Conservation (phyloP, 345 rosid genomes). For the Psidium friedrichsthalianum region DNA sequence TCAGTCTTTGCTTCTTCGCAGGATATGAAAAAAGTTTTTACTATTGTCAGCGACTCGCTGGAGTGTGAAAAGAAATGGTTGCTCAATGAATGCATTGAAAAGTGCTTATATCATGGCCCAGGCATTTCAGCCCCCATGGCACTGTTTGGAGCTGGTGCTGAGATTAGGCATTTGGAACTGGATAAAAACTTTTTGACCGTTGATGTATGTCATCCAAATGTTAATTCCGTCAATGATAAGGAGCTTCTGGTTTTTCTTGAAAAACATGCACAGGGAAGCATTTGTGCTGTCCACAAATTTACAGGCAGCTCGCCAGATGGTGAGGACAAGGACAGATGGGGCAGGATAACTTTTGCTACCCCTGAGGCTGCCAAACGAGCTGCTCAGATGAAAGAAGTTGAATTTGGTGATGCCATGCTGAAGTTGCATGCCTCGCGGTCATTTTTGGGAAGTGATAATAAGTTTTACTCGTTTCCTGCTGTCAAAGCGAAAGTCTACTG, state of each 20-base stretch:
- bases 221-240: constrained; percentile 40
- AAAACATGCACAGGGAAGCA: constrained; percentile 36
- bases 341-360: constrained; percentile 64
- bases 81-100: constrained; percentile 66
- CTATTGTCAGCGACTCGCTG: constrained; percentile 38
- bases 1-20: constrained; percentile 39
- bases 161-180: constrained; percentile 82
- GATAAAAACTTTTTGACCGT: constrained; percentile 53
- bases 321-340: constrained; percentile 63
- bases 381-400: constrained; percentile 35
- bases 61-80: constrained; percentile 55
- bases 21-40: constrained; percentile 41
- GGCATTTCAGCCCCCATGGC: constrained; percentile 47
- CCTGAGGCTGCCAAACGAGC: constrained; percentile 73
- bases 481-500: constrained; percentile 58
- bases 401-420: constrained; percentile 46
- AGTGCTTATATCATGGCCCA: constrained; percentile 45
- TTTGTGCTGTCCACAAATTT: constrained; percentile 50
- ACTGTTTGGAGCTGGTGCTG: constrained; percentile 82
- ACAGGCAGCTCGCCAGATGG: constrained; percentile 22
- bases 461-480: constrained; percentile 49
- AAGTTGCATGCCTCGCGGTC: constrained; percentile 39
- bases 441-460: constrained; percentile 32
- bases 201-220: constrained; percentile 41
- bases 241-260: constrained; percentile 60